Conservation (phyloP, 331 rosid genomes). For the Phaseolus coccineus region DNA sequence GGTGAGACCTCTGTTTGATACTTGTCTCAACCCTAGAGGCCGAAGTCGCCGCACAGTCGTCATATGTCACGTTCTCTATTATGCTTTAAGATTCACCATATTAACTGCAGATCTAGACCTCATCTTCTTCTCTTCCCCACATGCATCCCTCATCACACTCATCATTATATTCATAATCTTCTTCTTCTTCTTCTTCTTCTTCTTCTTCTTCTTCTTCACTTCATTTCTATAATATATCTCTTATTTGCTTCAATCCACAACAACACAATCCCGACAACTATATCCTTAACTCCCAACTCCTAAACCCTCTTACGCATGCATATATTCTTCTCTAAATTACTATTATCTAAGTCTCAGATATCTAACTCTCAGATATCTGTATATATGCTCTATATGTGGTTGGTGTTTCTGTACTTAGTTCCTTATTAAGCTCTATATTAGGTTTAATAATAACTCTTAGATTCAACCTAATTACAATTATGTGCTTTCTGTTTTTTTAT, state of each 20-base stretch:
- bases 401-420: neutral
- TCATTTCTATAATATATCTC: too few relatives aligned
- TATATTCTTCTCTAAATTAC: conserved; percentile 6
- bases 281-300: conserved; percentile 53
- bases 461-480: conserved; percentile 11
- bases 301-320: conserved; percentile 32
- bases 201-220: too few relatives aligned
- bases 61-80: conserved; percentile 64
- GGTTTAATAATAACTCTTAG: neutral
- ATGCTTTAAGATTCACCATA: conserved; percentile 57
- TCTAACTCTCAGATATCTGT: neutral
- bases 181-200: too few relatives aligned
- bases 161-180: too few relatives aligned
- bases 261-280: conserved; percentile 61
- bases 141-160: conserved; percentile 42
- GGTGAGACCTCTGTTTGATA: conserved; percentile 54
- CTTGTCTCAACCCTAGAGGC: conserved; percentile 54
- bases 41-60: conserved; percentile 58
- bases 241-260: conserved; percentile 4
- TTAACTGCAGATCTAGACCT: conserved; percentile 62
- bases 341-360: conserved; percentile 4
- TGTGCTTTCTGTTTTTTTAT: neutral
- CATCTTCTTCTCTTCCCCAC: conserved; percentile 61
- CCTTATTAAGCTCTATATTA: neutral
- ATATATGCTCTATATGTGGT: neutral